phyloP scores from a whole-genome alignment of 2,329 filamentous ascomycete species.

The Alternaria brassicicola region DNA sequence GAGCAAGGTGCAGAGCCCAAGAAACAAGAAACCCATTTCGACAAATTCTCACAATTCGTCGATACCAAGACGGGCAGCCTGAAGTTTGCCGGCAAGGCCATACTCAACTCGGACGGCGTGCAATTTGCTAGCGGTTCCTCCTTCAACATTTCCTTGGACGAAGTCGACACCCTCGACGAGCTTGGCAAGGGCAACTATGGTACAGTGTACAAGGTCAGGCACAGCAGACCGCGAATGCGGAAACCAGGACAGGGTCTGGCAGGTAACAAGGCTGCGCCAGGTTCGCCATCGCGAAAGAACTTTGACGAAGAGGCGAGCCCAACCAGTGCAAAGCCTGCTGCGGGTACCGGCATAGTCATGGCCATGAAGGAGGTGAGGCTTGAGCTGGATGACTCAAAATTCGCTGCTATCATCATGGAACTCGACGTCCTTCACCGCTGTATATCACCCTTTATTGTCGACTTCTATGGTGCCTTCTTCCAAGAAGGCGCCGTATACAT shows the following conservation, averaged over 20 bases:
- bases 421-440: conserved; percentile 95
- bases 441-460: conserved; percentile 93
- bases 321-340: conserved; percentile 43
- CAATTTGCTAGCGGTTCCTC: conserved; percentile 88
- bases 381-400: conserved; percentile 95
- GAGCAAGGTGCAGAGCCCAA: conserved; percentile 30
- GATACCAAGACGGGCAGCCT: conserved; percentile 90
- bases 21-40: conserved; percentile 58
- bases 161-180: conserved; percentile 91
- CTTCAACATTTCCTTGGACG: conserved; percentile 93
- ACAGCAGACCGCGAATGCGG: conserved; percentile 72
- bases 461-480: conserved; percentile 99
- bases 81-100: conserved; percentile 90
- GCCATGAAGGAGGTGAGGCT: conserved; percentile 99
- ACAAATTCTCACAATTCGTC: conserved; percentile 79
- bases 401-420: conserved; percentile 96
- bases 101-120: conserved; percentile 86
- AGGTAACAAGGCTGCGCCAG: conserved; percentile 59
- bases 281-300: conserved; percentile 43
- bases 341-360: conserved; percentile 81
- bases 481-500: conserved; percentile 99
- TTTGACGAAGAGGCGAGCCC: conserved; percentile 47
- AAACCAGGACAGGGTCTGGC: conserved; percentile 65
- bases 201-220: conserved; percentile 94
- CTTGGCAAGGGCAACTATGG: conserved; percentile 98